phyloP scores from a whole-genome alignment of 2,329 filamentous ascomycete genomes.

The Fusarium sp. region DNA sequence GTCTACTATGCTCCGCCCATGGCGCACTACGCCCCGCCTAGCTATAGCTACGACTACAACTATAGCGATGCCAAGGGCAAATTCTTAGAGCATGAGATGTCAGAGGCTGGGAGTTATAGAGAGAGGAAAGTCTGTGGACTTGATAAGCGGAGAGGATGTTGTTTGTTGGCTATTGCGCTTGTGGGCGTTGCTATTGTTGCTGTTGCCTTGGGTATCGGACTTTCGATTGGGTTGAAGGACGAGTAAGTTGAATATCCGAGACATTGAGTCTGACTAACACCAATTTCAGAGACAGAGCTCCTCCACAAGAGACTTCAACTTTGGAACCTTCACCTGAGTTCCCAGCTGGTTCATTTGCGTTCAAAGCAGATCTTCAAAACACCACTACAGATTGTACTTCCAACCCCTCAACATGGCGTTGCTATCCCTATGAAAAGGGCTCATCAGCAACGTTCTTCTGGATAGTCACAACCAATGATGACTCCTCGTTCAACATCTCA shows the following conservation, averaged over 20 bases:
- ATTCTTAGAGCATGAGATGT: constrained; percentile 24
- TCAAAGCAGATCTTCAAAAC: constrained; percentile 69
- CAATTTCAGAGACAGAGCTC: constrained; percentile 3
- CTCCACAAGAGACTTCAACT: constrained; percentile 7
- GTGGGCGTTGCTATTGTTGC: constrained; percentile 50
- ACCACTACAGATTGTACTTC: constrained; percentile 68
- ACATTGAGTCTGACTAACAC: background rate
- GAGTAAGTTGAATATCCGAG: constrained; percentile 47
- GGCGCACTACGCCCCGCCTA: constrained; percentile 37
- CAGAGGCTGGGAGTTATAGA: constrained; percentile 24
- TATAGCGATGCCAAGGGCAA: constrained; percentile 39
- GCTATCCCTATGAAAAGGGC: constrained; percentile 65
- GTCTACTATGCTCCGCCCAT: constrained; percentile 21
- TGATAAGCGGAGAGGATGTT: constrained; percentile 47
- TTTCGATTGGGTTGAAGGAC: constrained; percentile 56
- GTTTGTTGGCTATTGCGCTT: constrained; percentile 48
- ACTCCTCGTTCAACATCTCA: constrained; percentile 64
- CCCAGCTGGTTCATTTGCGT: constrained; percentile 72
- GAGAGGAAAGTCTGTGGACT: constrained; percentile 17
- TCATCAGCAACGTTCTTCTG: constrained; percentile 69
- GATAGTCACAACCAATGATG: constrained; percentile 63
- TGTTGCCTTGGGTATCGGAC: constrained; percentile 55
- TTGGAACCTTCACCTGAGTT: constrained; percentile 54
- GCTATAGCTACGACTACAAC: constrained; percentile 38
- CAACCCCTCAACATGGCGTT: constrained; percentile 70